phyloP scores from a whole-genome alignment of 805 yeast species.

The Priceomyces melissophilus region DNA sequence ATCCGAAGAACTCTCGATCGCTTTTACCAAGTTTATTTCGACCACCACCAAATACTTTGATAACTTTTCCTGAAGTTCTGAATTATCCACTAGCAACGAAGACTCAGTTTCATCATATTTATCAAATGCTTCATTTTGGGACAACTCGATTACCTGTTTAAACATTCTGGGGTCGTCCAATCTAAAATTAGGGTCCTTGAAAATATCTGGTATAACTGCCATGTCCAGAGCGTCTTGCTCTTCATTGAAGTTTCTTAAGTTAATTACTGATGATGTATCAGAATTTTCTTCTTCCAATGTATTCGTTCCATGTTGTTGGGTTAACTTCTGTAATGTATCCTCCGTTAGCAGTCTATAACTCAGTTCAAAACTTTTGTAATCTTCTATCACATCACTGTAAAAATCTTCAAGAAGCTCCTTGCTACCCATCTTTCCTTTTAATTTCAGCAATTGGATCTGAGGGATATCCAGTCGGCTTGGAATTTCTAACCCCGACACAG shows the following conservation, averaged over 20 bases:
- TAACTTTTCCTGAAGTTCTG: conserved; percentile 68
- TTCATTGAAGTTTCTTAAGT: conserved; percentile 5
- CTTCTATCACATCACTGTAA: conserved; percentile 18
- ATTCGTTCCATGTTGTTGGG: conserved; percentile 11
- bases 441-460: conserved; percentile 54
- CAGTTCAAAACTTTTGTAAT: conserved; percentile 34
- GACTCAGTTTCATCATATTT: conserved; percentile 13
- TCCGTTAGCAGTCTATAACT: conserved; percentile 36
- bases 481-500: conserved; percentile 44
- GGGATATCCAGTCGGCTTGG: conserved; percentile 88
- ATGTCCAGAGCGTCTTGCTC: conserved; percentile 6
- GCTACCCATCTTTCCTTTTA: conserved; percentile 21
- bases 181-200: conserved; percentile 63
- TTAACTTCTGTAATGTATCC: conserved; percentile 30
- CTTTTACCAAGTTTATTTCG: conserved; percentile 75
- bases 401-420: conserved; percentile 18
- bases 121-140: conserved; percentile 14
- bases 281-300: conserved; percentile 6
- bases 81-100: conserved; percentile 44
- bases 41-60: conserved; percentile 82
- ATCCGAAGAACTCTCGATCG: conserved; percentile 79
- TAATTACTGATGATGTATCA: conserved; percentile 8
- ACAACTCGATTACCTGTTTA: conserved; percentile 58
- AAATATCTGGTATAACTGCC: conserved; percentile 60
- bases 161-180: conserved; percentile 87